Percentiles rank a stretch among this genome's conserved stretches.
These are phyloP conservation scores for Soucietia sequanensis DNA, from an alignment of 805 yeast species.

Conservation along the genomic window DNA sequence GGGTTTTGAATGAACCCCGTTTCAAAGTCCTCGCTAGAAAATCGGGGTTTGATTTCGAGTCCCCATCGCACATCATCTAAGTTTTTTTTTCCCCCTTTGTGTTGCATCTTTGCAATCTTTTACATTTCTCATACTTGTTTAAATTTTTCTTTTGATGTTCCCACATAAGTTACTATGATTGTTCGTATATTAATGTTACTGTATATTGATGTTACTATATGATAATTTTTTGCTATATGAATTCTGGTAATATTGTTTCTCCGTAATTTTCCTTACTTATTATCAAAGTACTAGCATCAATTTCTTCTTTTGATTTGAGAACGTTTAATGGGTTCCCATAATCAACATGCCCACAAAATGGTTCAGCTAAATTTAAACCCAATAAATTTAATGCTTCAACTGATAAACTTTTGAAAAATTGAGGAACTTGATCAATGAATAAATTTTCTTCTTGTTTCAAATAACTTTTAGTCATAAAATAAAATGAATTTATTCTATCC, in stretches of 20 bases:
- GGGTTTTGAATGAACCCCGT: too few relatives aligned
- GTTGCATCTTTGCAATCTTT: too few relatives aligned
- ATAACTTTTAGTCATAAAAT: constrained; percentile 26
- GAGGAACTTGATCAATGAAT: constrained; percentile 18
- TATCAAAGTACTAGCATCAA: too few relatives aligned
- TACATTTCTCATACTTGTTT: too few relatives aligned
- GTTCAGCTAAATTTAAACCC: constrained; percentile 15
- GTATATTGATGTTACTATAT: too few relatives aligned
- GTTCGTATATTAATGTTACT: too few relatives aligned
- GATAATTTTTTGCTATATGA: constrained; percentile 23
- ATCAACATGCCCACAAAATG: constrained; percentile 16
- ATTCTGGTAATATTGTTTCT: constrained; percentile 16
- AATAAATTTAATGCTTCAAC: constrained; percentile 6
- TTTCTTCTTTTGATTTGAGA: constrained; percentile 1
- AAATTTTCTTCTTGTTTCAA: constrained; percentile 29
- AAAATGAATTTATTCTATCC: constrained; percentile 20
- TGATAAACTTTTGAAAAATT: constrained; percentile 17
- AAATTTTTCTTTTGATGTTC: too few relatives aligned
- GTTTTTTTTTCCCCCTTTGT: too few relatives aligned
- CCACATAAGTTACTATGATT: too few relatives aligned
- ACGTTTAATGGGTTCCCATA: constrained; percentile 10
- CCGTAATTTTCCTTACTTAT: constrained; percentile 8
- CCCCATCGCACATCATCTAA: too few relatives aligned
- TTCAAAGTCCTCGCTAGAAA: too few relatives aligned
- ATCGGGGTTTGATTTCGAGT: too few relatives aligned